These are phyloP conservation scores for Mucor saturninus DNA, from an alignment of 371 early-diverging fungal species.

Conservation along the genomic window DNA sequence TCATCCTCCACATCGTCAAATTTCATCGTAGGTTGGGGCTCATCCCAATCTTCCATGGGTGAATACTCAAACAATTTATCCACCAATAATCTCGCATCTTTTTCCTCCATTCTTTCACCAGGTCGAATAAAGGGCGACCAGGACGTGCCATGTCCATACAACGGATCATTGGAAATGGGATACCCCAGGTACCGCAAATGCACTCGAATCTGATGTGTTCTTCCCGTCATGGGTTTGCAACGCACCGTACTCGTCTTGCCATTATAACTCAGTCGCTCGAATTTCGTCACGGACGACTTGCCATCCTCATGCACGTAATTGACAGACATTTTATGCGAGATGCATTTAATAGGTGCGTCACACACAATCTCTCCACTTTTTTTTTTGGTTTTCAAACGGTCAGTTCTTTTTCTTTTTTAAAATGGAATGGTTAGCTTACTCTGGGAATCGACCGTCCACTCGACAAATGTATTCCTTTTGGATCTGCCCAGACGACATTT, in stretches of 20 bases:
- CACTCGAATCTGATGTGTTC: conserved; percentile 99
- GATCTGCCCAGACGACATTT: conserved; percentile 71
- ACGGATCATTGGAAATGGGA: conserved; percentile 97
- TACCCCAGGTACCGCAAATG: conserved; percentile 95
- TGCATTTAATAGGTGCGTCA: conserved; percentile 81
- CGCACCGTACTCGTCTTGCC: conserved; percentile 69
- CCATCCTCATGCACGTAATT: conserved; percentile 86
- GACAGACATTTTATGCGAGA: conserved; percentile 85
- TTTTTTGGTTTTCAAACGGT: too few relatives aligned
- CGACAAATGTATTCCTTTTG: conserved; percentile 88
- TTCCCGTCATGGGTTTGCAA: conserved; percentile 92
- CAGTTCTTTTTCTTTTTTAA: too few relatives aligned
- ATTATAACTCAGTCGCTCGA: conserved; percentile 68
- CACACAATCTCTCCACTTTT: conserved; percentile 66
- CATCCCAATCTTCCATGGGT: conserved; percentile 34
- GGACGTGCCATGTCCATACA: conserved; percentile 75
- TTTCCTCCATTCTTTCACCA: conserved; percentile 27
- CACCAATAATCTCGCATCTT: conserved; percentile 27
- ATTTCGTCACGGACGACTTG: conserved; percentile 79
- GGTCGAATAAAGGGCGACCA: conserved; percentile 66
- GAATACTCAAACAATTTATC: conserved; percentile 35
- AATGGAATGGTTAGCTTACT: conserved; percentile 41
- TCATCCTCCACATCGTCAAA: not conserved
- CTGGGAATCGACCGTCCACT: conserved; percentile 91
- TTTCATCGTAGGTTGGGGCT: not conserved